Evolutionary conservation across 495 filamentous ascomycete genomes (phyloP).

Genomic region (Penicillium fimorum): DNA sequence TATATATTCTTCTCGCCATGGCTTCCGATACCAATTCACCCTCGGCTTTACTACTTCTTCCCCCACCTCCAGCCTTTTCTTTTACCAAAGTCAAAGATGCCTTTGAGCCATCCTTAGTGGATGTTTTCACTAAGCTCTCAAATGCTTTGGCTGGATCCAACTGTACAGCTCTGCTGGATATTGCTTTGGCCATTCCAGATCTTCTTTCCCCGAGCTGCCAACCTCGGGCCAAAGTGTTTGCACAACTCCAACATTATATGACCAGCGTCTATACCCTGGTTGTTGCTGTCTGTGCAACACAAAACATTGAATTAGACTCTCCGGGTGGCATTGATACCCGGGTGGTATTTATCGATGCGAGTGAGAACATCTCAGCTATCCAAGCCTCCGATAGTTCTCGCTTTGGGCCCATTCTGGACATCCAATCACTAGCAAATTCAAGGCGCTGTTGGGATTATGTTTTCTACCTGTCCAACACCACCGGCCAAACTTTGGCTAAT

Average conservation of each 20-base stretch:
- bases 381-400: slow-evolving; percentile 31
- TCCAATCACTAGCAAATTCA: slow-evolving; percentile 63
- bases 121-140: slow-evolving; percentile 32
- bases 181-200: slow-evolving; percentile 44
- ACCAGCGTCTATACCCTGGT: slow-evolving; percentile 78
- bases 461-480: slow-evolving; percentile 61
- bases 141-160: slow-evolving; percentile 29
- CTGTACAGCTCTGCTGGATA: slow-evolving; percentile 39
- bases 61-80: slow-evolving; percentile 43
- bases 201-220: slow-evolving; percentile 37
- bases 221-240: slow-evolving; percentile 57
- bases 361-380: background rate
- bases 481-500: slow-evolving; percentile 46
- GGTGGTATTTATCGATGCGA: slow-evolving; percentile 62
- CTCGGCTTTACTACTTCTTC: slow-evolving; percentile 48
- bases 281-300: slow-evolving; percentile 61
- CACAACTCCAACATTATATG: slow-evolving; percentile 64
- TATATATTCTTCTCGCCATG: slow-evolving; percentile 20
- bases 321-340: slow-evolving; percentile 75
- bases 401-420: slow-evolving; percentile 59
- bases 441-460: slow-evolving; percentile 67
- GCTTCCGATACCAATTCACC: slow-evolving; percentile 25
- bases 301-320: slow-evolving; percentile 60
- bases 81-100: slow-evolving; percentile 38
- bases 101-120: slow-evolving; percentile 41